phyloP scores from a whole-genome alignment of 441 rosid species.

The Populus hybrid region DNA sequence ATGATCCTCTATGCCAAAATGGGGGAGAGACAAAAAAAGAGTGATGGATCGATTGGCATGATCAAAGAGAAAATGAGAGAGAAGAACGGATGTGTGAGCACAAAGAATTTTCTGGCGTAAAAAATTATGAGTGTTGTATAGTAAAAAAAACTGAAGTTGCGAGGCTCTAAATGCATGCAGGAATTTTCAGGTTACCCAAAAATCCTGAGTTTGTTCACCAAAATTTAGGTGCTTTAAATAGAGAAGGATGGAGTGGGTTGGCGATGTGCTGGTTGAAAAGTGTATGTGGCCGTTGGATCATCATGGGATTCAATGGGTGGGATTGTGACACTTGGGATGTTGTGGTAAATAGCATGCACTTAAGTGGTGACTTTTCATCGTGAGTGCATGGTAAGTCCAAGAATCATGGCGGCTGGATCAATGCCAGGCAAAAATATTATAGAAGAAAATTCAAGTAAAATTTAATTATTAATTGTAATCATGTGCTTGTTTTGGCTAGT shows the following conservation, averaged over 20 bases:
- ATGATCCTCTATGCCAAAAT: no score
- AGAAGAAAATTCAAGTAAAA: no score
- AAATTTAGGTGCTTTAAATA: constrained; percentile 39
- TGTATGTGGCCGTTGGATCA: constrained; percentile 42
- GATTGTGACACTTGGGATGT: constrained; percentile 5
- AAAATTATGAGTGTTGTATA: background rate
- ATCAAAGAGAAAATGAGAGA: background rate
- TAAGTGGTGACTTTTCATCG: background rate
- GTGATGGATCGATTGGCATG: no score
- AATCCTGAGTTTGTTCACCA: constrained; percentile 34
- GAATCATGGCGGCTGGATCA: no score
- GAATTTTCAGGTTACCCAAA: constrained; percentile 32
- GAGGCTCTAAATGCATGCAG: background rate
- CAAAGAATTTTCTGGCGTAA: no score
- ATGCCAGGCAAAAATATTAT: no score
- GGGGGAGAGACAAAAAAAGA: no score
- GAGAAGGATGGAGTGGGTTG: constrained; percentile 33
- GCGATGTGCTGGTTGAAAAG: constrained; percentile 60
- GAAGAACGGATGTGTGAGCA: no score
- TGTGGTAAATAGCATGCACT: constrained; percentile 1
- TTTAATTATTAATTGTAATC: no score
- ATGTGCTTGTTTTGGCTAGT: no score
- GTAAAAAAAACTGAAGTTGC: no score
- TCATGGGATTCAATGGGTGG: constrained; percentile 5
- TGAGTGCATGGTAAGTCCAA: no score